phyloP scores from a whole-genome alignment of 2,329 filamentous ascomycete genomes.

The Aphanoascus verrucosus region DNA sequence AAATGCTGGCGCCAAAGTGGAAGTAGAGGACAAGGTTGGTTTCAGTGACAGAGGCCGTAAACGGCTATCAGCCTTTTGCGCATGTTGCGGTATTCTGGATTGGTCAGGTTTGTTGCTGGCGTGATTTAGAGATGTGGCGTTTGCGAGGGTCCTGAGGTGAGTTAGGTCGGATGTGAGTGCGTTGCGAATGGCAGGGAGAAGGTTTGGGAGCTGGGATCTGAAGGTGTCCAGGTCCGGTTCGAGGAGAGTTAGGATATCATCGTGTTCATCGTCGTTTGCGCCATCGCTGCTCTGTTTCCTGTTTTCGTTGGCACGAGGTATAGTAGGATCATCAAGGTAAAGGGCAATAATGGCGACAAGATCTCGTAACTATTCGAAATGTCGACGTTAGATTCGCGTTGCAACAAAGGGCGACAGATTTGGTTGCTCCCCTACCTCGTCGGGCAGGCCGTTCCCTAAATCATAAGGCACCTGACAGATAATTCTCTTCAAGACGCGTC shows the following conservation, averaged over 20 bases:
- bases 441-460: slow-evolving; percentile 24
- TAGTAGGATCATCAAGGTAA: slow-evolving; percentile 26
- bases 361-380: slow-evolving; percentile 25
- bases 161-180: slow-evolving; percentile 10
- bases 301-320: slow-evolving; percentile 16
- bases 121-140: neutral
- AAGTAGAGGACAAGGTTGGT: neutral
- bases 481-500: slow-evolving; percentile 25
- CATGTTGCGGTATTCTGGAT: slow-evolving; percentile 5
- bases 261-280: slow-evolving; percentile 4
- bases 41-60: slow-evolving; percentile 8
- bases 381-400: neutral
- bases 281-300: slow-evolving; percentile 10
- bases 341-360: slow-evolving; percentile 28
- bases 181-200: slow-evolving; percentile 11
- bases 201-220: slow-evolving; percentile 18
- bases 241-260: slow-evolving; percentile 25
- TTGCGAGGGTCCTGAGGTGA: slow-evolving; percentile 11
- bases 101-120: neutral
- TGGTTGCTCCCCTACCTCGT: slow-evolving; percentile 23
- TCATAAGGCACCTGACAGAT: slow-evolving; percentile 27
- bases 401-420: neutral
- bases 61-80: slow-evolving; percentile 3
- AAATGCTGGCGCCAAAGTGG: neutral
- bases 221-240: slow-evolving; percentile 29